Evolutionary conservation across 2,329 filamentous ascomycete species (phyloP), one percentile per base, ranked within the genome.

Genomic region (Sporothrix dimorphospora): DNA sequence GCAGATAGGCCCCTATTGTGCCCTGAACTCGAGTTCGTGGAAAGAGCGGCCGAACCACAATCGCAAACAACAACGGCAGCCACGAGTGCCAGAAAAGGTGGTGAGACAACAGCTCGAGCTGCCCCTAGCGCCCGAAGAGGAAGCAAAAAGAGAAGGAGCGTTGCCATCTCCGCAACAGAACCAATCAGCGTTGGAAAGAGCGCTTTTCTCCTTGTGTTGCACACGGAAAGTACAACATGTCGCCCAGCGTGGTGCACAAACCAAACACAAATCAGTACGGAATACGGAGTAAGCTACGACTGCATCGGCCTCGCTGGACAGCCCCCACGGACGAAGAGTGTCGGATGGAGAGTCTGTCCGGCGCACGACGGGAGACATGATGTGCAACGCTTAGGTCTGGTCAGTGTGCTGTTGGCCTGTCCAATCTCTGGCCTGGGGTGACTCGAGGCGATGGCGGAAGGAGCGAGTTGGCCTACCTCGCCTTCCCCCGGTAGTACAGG

Each of bases 151-250:
- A 68, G 65, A 68, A 68, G 63, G 63, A 67, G 45, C 24, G 42
- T 21, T 53, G 27, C 65, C 27, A 21, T 21, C 27, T 67, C 24
- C 45, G 40, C 38, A 34, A 24, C 42, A 49, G 63, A 61, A 34
- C 42, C 63, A 66, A 53, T 53, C 65, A 68, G 65, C 45, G 45
- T 12, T 30, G 65, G 19, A 21, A 68, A 53, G 27, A 51, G 65
- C 45, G 24, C n/a, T 16, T 51, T 34, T 49, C 59, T 34, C 1
- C 24, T 49, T n/a, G 63, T 49, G 42, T 45, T 27, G 38, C 38
- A 63, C 38, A 4, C 24, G 4, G n/a, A n/a, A n/a, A n/a, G 24
- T 30, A 49, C 40, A 16, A 49, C 24, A 49, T 42, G 42, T 30
- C n/a, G 51, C 11, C 21, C 21, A 49, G 59, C 59, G 30, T 45